phyloP scores from a whole-genome alignment of 805 yeast species.

The Clavispora phyllophila region DNA sequence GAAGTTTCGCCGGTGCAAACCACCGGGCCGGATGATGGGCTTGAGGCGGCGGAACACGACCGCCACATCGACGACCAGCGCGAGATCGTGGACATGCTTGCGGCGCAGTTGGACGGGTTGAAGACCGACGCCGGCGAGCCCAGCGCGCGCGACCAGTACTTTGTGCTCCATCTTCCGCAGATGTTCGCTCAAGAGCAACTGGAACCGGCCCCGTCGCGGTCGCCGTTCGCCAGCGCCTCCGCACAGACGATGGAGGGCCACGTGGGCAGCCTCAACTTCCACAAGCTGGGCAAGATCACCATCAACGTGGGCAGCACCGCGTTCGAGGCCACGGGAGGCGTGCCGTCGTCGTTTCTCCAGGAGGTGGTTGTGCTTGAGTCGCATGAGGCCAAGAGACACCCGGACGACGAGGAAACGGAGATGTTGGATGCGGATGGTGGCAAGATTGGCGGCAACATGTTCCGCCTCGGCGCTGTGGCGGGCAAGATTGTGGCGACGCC shows the following conservation, averaged over 20 bases:
- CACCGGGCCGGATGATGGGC: constrained; percentile 22
- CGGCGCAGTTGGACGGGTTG: constrained; percentile 19
- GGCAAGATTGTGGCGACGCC: constrained; percentile 18
- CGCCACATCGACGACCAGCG: constrained; percentile 29
- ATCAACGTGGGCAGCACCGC: constrained; percentile 66
- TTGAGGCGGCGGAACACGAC: constrained; percentile 26
- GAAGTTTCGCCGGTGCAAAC: constrained; percentile 24
- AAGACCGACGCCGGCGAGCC: constrained; percentile 14
- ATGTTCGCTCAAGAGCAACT: constrained; percentile 35
- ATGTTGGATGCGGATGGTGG: constrained; percentile 13
- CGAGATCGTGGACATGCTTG: constrained; percentile 23
- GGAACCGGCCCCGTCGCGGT: constrained; percentile 3
- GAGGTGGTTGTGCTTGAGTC: constrained; percentile 59
- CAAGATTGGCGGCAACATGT: constrained; percentile 13
- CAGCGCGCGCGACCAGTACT: constrained; percentile 18
- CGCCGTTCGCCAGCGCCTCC: constrained; percentile 7
- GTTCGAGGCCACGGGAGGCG: constrained; percentile 66
- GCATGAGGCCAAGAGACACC: constrained; percentile 10
- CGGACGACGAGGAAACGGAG: constrained; percentile 22
- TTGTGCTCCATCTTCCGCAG: constrained; percentile 48
- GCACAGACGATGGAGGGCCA: constrained; percentile 40
- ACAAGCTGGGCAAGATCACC: constrained; percentile 78
- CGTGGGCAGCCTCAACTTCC: constrained; percentile 70
- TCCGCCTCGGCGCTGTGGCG: constrained; percentile 12
- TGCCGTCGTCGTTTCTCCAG: constrained; percentile 64